These are phyloP conservation scores for Candida silvicultrix DNA, from an alignment of 805 yeast species.

Conservation along the genomic window DNA sequence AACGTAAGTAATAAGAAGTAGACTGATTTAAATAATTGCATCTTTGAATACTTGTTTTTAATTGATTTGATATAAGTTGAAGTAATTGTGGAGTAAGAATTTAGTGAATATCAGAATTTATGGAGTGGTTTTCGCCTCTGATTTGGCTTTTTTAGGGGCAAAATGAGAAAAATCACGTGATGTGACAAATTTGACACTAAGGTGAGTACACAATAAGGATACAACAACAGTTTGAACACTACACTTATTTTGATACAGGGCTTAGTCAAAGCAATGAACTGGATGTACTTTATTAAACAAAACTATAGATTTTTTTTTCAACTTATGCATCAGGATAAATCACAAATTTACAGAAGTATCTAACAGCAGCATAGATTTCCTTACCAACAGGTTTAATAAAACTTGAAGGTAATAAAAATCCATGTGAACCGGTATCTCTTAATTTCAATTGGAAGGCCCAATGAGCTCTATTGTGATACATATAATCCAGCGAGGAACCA, in stretches of 20 bases:
- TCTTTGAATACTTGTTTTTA: neutral
- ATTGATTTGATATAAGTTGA: too few species aligned
- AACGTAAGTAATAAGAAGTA: neutral
- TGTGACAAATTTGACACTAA: too few species aligned
- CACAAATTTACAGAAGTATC: constrained; percentile 54
- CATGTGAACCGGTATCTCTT: constrained; percentile 78
- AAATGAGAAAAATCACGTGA: too few species aligned
- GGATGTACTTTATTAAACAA: neutral
- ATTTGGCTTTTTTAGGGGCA: too few species aligned
- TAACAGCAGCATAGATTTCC: constrained; percentile 64
- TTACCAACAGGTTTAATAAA: constrained; percentile 71
- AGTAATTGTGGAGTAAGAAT: too few species aligned
- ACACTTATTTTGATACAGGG: too few species aligned
- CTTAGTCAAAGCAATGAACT: too few species aligned
- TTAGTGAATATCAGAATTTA: too few species aligned
- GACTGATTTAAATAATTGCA: neutral
- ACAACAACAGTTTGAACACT: too few species aligned
- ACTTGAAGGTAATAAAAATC: constrained; percentile 69
- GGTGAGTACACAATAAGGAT: too few species aligned
- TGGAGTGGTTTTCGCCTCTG: too few species aligned
- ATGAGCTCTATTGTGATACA: constrained; percentile 75
- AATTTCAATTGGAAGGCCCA: constrained; percentile 84
- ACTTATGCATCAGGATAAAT: constrained; percentile 29
- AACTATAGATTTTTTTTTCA: neutral
- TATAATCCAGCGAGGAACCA: constrained; percentile 75